Evolutionary conservation across 2,329 filamentous ascomycete species (phyloP), one percentile per base, ranked within the genome.

Genomic region (Byssoonygena ceratinophila): DNA sequence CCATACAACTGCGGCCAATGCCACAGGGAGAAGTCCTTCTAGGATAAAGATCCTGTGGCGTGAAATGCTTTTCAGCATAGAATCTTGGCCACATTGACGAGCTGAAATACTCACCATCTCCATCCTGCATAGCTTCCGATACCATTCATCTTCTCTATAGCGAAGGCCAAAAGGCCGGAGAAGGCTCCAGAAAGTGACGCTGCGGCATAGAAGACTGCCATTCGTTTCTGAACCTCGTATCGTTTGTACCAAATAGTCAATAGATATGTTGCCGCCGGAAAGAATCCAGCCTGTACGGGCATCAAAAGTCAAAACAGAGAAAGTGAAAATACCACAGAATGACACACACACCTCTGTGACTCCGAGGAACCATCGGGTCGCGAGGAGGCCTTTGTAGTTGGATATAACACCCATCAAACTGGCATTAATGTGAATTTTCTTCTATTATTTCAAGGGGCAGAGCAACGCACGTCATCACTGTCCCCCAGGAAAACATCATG

Each of bases 401-500:
- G 70, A 59, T n/a, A 80, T 74, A 9, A 76, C 59, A n/a, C 78
- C 78, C 65, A 76, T 74, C 23, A 71, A 61, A 0, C 68, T 71
- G 37, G 12, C 12, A 45, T 16, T 12, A 9, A 45, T 8, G 8
- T 37, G 40, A 31, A 20, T 12, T 5, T 31, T 8, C 31, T 14
- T n/a, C 23, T 41, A 18, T 4, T 2, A 34, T 41, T 37, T 31
- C 18, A 31, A 46, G 1, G 31, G 27, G 18, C 4, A n/a, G n/a
- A n/a, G 14, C 36, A 4, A 41, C 45, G 51, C 40, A 55, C 54
- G 58, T 62, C 51, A 59, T 61, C n/a, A 63, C 58, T 18, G 59
- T 46, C 34, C 61, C 61, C 66, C 68, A 65, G 48, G 57, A 59
- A 45, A 73, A 58, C 65, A 74, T 75, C 59, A 79, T 74, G 1